A percentile compares a stretch with the other conserved stretches of the same genome.
Evolutionary conservation across 2,329 filamentous ascomycete genomes (phyloP).

Genomic region (Colletotrichum neosansevieriae): DNA sequence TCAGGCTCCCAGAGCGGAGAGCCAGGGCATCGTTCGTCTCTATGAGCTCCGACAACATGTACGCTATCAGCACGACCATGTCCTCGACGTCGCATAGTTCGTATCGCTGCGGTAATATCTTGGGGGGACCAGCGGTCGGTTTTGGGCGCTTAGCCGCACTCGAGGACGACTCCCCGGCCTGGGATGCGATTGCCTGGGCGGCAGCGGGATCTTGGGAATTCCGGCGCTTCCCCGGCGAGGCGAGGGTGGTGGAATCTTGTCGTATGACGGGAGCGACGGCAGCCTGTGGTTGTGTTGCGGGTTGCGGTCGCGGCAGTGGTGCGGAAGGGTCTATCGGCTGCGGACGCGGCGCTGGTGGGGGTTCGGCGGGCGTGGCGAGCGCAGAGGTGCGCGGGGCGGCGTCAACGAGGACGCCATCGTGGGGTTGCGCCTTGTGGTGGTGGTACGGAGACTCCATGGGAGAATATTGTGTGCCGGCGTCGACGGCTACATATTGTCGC

Average conservation of each 20-base stretch:
- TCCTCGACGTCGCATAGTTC: conserved; percentile 86
- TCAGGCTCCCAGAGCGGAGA: conserved; percentile 86
- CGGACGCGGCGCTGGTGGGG: conserved; percentile 36
- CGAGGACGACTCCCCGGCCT: conserved; percentile 43
- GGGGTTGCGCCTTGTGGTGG: background rate
- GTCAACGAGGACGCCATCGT: conserved; percentile 38
- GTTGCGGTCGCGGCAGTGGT: conserved; percentile 38
- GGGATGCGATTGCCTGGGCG: conserved; percentile 38
- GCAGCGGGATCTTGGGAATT: conserved; percentile 55
- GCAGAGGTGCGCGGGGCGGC: conserved; percentile 46
- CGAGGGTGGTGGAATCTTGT: conserved; percentile 38
- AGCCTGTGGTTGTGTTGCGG: conserved; percentile 27
- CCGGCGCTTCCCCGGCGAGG: conserved; percentile 57
- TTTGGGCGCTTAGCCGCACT: conserved; percentile 65
- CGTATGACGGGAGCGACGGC: conserved; percentile 25
- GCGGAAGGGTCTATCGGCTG: conserved; percentile 39
- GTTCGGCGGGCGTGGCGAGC: conserved; percentile 44
- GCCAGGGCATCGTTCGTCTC: conserved; percentile 91
- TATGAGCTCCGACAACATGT: conserved; percentile 96
- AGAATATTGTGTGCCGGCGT: conserved; percentile 62
- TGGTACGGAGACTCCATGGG: conserved; percentile 55
- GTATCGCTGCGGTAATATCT: conserved; percentile 78
- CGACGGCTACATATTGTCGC: conserved; percentile 60
- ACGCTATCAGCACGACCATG: conserved; percentile 88
- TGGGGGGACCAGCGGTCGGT: conserved; percentile 63